Evolutionary conservation across 78 protist species (phyloP).

Genomic region (Chrysochromulina parva): DNA sequence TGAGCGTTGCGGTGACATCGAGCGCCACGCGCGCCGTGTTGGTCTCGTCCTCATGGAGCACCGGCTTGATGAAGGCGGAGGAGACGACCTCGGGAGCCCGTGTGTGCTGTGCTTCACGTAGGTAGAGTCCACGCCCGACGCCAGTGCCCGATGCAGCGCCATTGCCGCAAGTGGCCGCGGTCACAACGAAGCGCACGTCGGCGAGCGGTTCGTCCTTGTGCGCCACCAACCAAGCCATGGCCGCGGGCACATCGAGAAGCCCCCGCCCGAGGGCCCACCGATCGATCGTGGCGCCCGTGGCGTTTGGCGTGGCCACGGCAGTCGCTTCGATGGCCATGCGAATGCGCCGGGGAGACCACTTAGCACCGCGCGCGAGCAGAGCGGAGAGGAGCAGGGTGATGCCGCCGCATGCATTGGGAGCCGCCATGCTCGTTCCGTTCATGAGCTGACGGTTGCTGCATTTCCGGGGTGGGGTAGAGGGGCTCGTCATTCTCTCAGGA

Average conservation of each 20-base stretch:
- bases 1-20: no score
- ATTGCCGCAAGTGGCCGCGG: no score
- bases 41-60: no score
- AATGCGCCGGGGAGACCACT: not conserved
- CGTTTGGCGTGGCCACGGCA: not conserved
- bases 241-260: not conserved
- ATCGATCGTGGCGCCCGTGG: not conserved
- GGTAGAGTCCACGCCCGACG: no score
- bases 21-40: no score
- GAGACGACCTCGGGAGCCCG: no score
- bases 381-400: slow-evolving; percentile 55
- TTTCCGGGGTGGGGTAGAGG: not conserved
- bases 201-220: not conserved
- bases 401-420: slow-evolving; percentile 53
- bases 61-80: no score
- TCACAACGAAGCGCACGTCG: no score
- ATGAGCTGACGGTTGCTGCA: slow-evolving; percentile 46
- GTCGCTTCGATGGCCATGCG: not conserved
- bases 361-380: not conserved
- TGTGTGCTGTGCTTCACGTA: no score
- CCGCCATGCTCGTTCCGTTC: slow-evolving; percentile 75
- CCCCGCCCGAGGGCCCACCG: not conserved
- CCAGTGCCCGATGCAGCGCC: no score
- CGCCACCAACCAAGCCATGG: not conserved
- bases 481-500: not conserved